Percentiles rank a stretch among this genome's conserved stretches.
Evolutionary conservation across 2,329 filamentous ascomycete species (phyloP).

Genomic region (Colletotrichum sp.): DNA sequence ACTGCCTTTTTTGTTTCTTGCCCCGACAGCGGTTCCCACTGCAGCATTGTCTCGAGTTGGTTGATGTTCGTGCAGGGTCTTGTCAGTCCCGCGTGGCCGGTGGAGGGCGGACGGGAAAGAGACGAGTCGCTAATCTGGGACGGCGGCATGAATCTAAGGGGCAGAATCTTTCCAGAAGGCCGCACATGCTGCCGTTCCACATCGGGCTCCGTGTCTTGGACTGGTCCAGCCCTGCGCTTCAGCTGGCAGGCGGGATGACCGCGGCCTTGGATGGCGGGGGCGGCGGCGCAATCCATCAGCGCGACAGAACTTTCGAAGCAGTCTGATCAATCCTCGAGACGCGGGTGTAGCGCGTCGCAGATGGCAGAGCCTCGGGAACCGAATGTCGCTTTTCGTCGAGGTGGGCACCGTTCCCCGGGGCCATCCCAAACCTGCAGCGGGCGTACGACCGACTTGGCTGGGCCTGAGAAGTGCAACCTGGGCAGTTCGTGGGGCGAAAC

Average conservation of each 20-base stretch:
- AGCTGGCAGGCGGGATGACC: neutral
- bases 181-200: conserved; percentile 7
- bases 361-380: neutral
- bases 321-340: neutral
- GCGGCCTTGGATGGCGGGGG: neutral
- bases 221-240: conserved; percentile 5
- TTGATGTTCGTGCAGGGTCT: conserved; percentile 8
- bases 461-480: neutral
- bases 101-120: conserved; percentile 4
- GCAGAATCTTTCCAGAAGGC: conserved; percentile 18
- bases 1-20: conserved; percentile 2
- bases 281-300: neutral
- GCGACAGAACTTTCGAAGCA: neutral
- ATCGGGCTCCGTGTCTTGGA: conserved; percentile 14
- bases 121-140: conserved; percentile 18
- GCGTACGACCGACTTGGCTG: neutral
- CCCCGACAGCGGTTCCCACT: conserved; percentile 12
- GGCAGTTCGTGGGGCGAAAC: neutral
- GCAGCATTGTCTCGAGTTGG: conserved; percentile 4
- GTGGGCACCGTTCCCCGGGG: neutral
- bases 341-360: neutral
- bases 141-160: conserved; percentile 10
- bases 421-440: neutral
- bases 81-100: conserved; percentile 7
- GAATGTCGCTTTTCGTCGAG: neutral